These are phyloP conservation scores for Teratosphaeria pseudoeucalypti DNA, from an alignment of 2,329 filamentous ascomycete genomes.

Conservation along the genomic window DNA sequence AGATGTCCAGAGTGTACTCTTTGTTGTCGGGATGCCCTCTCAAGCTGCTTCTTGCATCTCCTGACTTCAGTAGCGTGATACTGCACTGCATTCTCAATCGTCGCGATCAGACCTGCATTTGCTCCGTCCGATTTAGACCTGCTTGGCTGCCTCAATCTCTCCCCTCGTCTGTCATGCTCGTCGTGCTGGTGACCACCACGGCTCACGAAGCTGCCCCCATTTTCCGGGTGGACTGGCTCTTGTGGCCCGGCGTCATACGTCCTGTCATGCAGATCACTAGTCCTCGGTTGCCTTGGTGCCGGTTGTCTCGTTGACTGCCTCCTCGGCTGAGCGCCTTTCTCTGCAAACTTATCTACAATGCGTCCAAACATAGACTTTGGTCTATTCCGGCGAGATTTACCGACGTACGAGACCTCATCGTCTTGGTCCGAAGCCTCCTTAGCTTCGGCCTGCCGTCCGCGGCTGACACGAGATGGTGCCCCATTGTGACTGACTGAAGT, in stretches of 20 bases:
- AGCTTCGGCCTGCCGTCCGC: constrained; percentile 8
- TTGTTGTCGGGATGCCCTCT: constrained; percentile 16
- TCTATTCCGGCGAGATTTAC: constrained; percentile 3
- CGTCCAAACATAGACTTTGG: constrained; percentile 14
- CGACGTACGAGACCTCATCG: constrained; percentile 3
- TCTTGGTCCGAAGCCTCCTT: constrained; percentile 9
- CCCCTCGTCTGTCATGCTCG: constrained; percentile 5
- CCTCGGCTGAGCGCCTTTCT: constrained; percentile 6
- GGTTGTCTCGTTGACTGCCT: constrained; percentile 2
- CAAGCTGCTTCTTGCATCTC: constrained; percentile 15
- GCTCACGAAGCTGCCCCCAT: not conserved
- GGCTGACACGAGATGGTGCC: not conserved
- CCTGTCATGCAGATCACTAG: constrained; percentile 3
- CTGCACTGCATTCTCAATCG: constrained; percentile 16
- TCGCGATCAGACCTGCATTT: constrained; percentile 7
- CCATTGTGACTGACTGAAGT: constrained; percentile 6
- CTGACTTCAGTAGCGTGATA: constrained; percentile 10
- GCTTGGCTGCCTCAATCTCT: constrained; percentile 3
- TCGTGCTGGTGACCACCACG: constrained; percentile 12
- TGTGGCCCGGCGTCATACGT: constrained; percentile 4
- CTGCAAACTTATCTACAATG: constrained; percentile 13
- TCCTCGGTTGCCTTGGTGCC: constrained; percentile 3
- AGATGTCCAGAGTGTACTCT: constrained; percentile 12
- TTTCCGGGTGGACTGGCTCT: constrained; percentile 4
- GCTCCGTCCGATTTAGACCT: constrained; percentile 5